Conservation (phyloP, 345 rosid species). For the Lepidium aucheri region DNA sequence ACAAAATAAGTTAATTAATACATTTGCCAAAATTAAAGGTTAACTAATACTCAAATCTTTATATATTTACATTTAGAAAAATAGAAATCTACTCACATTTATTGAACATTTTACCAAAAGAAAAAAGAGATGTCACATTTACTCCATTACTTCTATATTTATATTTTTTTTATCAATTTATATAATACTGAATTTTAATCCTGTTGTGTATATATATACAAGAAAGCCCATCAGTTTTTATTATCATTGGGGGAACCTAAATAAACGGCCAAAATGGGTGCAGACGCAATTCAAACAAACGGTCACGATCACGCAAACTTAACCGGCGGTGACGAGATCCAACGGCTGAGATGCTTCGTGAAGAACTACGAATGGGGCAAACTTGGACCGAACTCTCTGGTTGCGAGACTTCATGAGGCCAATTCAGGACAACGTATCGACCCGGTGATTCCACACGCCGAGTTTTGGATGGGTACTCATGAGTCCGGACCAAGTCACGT, state of each 20-base stretch:
- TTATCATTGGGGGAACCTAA: neutral
- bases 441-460: constrained; percentile 46
- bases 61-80: constrained; percentile 2
- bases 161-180: neutral
- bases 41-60: constrained; percentile 14
- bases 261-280: constrained; percentile 15
- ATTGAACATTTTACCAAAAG: too few species aligned
- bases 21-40: neutral
- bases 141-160: neutral
- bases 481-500: constrained; percentile 74
- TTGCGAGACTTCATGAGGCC: constrained; percentile 49
- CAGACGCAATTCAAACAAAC: constrained; percentile 24
- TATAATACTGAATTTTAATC: neutral
- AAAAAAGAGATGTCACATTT: neutral
- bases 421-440: constrained; percentile 46
- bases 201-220: neutral
- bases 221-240: constrained; percentile 14
- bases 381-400: constrained; percentile 50
- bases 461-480: constrained; percentile 74
- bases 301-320: constrained; percentile 9
- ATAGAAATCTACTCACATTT: neutral
- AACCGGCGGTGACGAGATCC: constrained; percentile 19
- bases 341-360: constrained; percentile 56
- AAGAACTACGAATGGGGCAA: constrained; percentile 87
- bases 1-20: neutral